Conservation (phyloP, 2,329 filamentous ascomycete species). For the Immersiporthe knoxdaviesiana region DNA sequence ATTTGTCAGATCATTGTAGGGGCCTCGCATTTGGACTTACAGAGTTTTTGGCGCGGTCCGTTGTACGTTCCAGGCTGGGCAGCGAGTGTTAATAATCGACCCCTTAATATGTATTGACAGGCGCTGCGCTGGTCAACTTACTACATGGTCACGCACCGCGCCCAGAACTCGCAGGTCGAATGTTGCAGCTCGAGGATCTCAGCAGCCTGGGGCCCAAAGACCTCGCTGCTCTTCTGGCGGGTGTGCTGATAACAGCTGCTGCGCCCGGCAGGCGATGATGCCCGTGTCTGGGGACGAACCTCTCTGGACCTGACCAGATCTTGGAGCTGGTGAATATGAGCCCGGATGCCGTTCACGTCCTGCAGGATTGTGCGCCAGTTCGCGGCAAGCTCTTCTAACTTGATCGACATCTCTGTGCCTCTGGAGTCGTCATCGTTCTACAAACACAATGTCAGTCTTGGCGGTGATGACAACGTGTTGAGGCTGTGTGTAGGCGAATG, state of each 20-base stretch:
- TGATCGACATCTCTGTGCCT: slow-evolving; percentile 25
- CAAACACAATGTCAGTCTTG: neutral
- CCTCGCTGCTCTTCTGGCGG: slow-evolving; percentile 28
- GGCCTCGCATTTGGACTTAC: neutral
- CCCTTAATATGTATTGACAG: neutral
- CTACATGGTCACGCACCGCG: slow-evolving; percentile 29
- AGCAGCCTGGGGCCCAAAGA: slow-evolving; percentile 24
- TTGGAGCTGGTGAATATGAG: slow-evolving; percentile 25
- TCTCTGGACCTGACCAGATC: slow-evolving; percentile 15
- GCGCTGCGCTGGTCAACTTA: neutral
- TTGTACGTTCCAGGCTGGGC: slow-evolving; percentile 21
- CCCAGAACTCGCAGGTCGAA: slow-evolving; percentile 30
- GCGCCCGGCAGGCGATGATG: neutral
- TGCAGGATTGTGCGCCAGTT: slow-evolving; percentile 26
- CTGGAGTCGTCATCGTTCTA: slow-evolving; percentile 25
- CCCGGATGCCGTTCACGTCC: slow-evolving; percentile 19
- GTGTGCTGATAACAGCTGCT: slow-evolving; percentile 20
- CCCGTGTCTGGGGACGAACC: neutral
- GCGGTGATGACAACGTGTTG: neutral
- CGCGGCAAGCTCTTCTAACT: slow-evolving; percentile 23
- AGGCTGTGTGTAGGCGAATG: neutral
- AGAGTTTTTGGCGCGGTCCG: slow-evolving; percentile 22
- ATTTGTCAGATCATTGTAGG: too few species aligned
- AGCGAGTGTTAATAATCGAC: neutral
- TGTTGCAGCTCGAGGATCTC: slow-evolving; percentile 29